Conservation (phyloP, 1,284 basidiomycete species). For the Ceratobasidium sp. region DNA sequence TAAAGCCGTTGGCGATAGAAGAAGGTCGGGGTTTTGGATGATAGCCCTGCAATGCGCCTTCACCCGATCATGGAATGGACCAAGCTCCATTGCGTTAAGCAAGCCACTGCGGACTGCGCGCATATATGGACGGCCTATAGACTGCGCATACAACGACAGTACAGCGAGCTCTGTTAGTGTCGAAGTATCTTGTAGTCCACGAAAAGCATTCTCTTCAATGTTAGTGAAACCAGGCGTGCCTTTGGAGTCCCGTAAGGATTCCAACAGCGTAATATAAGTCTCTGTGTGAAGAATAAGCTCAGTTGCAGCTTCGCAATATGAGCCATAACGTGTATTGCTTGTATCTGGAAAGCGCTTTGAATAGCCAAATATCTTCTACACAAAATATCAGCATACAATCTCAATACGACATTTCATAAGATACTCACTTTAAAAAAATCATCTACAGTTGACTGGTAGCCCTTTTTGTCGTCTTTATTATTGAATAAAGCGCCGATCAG, state of each 20-base stretch:
- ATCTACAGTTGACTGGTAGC: slow-evolving; percentile 48
- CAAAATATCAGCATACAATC: not conserved
- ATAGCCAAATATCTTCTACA: slow-evolving; percentile 36
- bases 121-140: slow-evolving; percentile 53
- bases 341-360: too few relatives aligned
- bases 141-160: slow-evolving; percentile 52
- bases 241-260: not conserved
- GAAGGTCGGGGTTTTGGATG: too few relatives aligned
- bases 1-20: too few relatives aligned
- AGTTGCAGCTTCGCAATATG: slow-evolving; percentile 12
- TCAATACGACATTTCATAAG: not conserved
- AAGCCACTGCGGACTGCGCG: slow-evolving; percentile 45
- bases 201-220: too few relatives aligned
- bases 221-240: too few relatives aligned
- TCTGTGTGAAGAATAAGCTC: not conserved
- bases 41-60: too few relatives aligned
- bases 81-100: too few relatives aligned
- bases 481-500: slow-evolving; percentile 52
- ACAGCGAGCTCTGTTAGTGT: too few relatives aligned
- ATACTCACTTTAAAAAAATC: slow-evolving; percentile 46
- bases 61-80: too few relatives aligned
- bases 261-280: not conserved
- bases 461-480: slow-evolving; percentile 55
- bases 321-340: slow-evolving; percentile 15
- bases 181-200: too few relatives aligned